These are phyloP conservation scores for Naganishia albida DNA, from an alignment of 1,284 basidiomycete genomes.

Conservation along the genomic window DNA sequence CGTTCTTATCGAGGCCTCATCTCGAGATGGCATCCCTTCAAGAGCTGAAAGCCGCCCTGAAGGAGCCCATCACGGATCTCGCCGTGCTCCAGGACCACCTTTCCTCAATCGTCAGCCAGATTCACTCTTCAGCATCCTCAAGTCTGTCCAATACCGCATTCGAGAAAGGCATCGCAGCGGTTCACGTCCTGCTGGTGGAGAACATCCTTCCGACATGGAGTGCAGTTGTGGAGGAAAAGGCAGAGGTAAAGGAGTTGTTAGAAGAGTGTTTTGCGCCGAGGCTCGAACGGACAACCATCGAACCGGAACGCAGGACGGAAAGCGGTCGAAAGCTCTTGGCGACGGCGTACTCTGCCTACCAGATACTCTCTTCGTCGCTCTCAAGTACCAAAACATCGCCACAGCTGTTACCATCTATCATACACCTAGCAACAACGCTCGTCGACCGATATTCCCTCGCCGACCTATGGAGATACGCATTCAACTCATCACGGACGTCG, in stretches of 20 bases:
- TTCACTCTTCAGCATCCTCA: background rate
- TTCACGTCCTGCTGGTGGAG: constrained; percentile 67
- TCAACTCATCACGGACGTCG: constrained; percentile 37
- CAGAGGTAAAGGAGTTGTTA: constrained; percentile 36
- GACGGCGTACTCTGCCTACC: constrained; percentile 43
- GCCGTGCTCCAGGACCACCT: constrained; percentile 10
- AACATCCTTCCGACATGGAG: constrained; percentile 71
- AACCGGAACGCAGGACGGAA: background rate
- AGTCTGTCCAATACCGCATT: constrained; percentile 34
- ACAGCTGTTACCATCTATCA: constrained; percentile 40
- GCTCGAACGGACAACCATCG: background rate
- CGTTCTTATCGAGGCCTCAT: background rate
- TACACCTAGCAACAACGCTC: constrained; percentile 60
- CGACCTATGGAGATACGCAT: constrained; percentile 62
- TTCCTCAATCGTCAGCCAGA: background rate
- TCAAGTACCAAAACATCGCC: constrained; percentile 32
- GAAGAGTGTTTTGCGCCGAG: constrained; percentile 41
- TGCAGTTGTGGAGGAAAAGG: constrained; percentile 59
- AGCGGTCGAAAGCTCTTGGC: constrained; percentile 11
- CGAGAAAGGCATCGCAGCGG: constrained; percentile 59
- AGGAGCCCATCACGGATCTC: constrained; percentile 8
- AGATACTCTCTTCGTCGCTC: constrained; percentile 39
- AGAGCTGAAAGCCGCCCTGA: constrained; percentile 16
- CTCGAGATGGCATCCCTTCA: constrained; percentile 6
- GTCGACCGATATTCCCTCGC: constrained; percentile 67